Percentiles rank a stretch among this genome's conserved stretches.
Conservation (phyloP, 192 early-diverging fungal genomes). For the Chytriomyces confervae region DNA sequence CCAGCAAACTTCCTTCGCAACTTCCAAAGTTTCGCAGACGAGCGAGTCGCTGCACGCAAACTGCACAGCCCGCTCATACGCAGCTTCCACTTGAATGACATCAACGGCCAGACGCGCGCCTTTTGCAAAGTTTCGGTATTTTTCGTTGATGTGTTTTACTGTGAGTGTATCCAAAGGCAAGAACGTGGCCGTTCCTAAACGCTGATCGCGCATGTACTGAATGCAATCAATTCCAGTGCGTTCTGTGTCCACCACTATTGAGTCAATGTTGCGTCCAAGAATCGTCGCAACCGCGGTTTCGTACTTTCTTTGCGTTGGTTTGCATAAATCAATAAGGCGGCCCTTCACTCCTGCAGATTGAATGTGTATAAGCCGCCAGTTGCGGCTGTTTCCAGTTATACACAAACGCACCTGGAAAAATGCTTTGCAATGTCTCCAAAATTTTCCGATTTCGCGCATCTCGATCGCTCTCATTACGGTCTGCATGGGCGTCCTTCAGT, state of each 20-base stretch:
- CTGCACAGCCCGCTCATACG: conserved; percentile 76
- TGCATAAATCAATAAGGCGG: conserved; percentile 85
- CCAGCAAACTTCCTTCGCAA: conserved; percentile 88
- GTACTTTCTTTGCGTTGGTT: conserved; percentile 92
- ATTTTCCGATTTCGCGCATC: conserved; percentile 78
- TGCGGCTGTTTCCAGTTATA: neutral
- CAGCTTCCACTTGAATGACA: conserved; percentile 82
- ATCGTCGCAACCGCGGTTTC: conserved; percentile 84
- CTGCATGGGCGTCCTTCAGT: conserved; percentile 80
- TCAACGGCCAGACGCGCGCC: conserved; percentile 94
- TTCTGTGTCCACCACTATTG: conserved; percentile 92
- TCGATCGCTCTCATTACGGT: conserved; percentile 83
- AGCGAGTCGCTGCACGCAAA: conserved; percentile 93
- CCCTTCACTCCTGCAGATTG: conserved; percentile 74
- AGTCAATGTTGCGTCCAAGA: conserved; percentile 90
- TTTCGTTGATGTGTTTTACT: conserved; percentile 78
- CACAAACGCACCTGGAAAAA: conserved; percentile 70
- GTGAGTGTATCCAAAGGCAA: conserved; percentile 86
- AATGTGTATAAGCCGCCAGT: conserved; percentile 10
- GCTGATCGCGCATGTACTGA: conserved; percentile 89
- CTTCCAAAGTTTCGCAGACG: conserved; percentile 84
- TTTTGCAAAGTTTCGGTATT: conserved; percentile 74
- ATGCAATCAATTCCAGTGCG: conserved; percentile 96
- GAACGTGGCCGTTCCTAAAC: conserved; percentile 90
- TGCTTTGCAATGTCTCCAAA: conserved; percentile 77